Conservation (phyloP, 1,284 basidiomycete genomes). For the Leccinum angustisporum region DNA sequence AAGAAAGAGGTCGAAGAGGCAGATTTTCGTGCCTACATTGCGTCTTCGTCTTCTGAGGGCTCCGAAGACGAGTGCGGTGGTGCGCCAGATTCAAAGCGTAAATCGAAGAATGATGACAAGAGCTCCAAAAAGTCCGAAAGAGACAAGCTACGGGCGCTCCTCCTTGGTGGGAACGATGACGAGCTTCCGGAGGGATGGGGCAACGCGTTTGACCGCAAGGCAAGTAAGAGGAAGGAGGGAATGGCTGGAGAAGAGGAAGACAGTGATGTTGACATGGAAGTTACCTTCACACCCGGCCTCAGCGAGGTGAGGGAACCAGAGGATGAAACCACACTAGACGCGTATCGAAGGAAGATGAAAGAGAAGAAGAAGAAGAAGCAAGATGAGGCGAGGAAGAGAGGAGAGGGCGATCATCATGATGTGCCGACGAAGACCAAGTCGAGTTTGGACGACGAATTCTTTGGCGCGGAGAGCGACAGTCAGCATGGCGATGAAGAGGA, state of each 20-base stretch:
- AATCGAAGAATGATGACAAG: constrained; percentile 12
- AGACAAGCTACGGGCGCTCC: constrained; percentile 66
- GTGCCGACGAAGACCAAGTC: constrained; percentile 27
- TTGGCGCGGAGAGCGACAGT: constrained; percentile 46
- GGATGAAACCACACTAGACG: constrained; percentile 82
- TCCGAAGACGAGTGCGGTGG: constrained; percentile 43
- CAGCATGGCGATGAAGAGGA: constrained; percentile 41
- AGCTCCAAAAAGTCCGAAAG: constrained; percentile 51
- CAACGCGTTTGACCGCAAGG: constrained; percentile 25
- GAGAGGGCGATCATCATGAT: constrained; percentile 24
- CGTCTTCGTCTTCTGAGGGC: constrained; percentile 62
- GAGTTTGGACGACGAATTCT: constrained; percentile 64
- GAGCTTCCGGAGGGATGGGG: constrained; percentile 84
- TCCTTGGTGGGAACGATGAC: constrained; percentile 66
- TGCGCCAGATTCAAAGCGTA: background rate
- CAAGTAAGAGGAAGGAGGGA: constrained; percentile 2
- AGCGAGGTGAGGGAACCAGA: constrained; percentile 52
- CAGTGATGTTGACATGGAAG: constrained; percentile 80
- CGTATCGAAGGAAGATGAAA: constrained; percentile 83
- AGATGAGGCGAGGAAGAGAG: constrained; percentile 51
- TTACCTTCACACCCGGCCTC: constrained; percentile 89
- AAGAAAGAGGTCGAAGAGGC: constrained; percentile 86
- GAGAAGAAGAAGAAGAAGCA: constrained; percentile 83
- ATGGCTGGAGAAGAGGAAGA: constrained; percentile 39
- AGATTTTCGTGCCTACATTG: constrained; percentile 85